phyloP scores from a whole-genome alignment of 345 rosid species.

The Microcos paniculata region DNA sequence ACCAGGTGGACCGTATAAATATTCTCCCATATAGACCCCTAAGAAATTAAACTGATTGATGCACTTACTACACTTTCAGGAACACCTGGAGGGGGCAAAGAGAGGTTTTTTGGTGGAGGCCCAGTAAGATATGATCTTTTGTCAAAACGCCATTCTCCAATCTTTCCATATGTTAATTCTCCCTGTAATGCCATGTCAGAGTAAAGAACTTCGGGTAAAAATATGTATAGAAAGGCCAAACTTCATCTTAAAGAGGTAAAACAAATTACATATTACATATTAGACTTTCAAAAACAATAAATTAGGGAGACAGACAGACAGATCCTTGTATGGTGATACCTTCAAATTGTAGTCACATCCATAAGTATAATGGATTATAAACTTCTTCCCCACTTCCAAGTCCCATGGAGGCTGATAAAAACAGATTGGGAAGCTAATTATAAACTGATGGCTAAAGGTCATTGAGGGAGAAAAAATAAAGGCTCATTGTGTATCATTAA shows the following conservation, averaged over 20 bases:
- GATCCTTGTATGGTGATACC: constrained; percentile 33
- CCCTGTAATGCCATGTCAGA: constrained; percentile 37
- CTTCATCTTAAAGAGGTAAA: background rate
- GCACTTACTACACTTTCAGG: constrained; percentile 76
- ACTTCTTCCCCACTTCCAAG: constrained; percentile 56
- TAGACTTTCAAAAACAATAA: background rate
- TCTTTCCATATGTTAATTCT: constrained; percentile 62
- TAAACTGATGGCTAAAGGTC: background rate
- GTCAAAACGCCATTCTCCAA: constrained; percentile 83
- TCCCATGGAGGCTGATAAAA: constrained; percentile 81
- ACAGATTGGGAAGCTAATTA: background rate
- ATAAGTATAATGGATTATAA: constrained; percentile 72
- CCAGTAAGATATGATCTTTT: constrained; percentile 68
- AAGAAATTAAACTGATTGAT: background rate
- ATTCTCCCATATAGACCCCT: background rate
- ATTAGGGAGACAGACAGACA: background rate
- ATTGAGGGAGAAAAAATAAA: constrained; percentile 13
- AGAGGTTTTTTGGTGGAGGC: constrained; percentile 68
- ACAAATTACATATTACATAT: background rate
- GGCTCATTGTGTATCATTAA: background rate
- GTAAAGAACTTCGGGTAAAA: constrained; percentile 11
- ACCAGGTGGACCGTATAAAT: background rate
- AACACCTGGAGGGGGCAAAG: constrained; percentile 79
- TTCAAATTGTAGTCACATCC: constrained; percentile 68
- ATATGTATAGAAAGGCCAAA: background rate